phyloP scores from a whole-genome alignment of 805 yeast genomes.

The Tetrapisispora nanseiensis region DNA sequence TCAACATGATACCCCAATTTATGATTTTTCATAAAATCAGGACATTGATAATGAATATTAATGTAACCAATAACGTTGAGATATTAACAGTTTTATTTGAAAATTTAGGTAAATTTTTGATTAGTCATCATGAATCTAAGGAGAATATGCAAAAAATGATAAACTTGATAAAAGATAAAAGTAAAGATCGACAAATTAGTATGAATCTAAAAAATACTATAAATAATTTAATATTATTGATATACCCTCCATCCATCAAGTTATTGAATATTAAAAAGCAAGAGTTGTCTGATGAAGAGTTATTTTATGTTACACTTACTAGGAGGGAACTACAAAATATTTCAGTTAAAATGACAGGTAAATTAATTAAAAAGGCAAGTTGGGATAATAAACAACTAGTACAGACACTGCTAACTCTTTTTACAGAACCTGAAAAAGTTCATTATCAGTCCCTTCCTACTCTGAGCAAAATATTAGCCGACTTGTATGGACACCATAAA shows the following conservation, averaged over 20 bases:
- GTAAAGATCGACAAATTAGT: constrained; percentile 40
- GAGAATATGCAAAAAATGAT: constrained; percentile 57
- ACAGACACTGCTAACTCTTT: constrained; percentile 32
- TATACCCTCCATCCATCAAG: constrained; percentile 46
- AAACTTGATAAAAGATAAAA: constrained; percentile 40
- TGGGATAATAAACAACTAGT: constrained; percentile 34
- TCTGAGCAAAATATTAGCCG: constrained; percentile 41
- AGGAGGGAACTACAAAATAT: constrained; percentile 39
- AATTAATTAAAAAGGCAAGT: constrained; percentile 36
- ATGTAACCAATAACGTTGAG: constrained; percentile 54
- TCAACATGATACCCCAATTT: constrained; percentile 61
- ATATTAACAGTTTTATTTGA: constrained; percentile 63
- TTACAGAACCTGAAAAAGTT: constrained; percentile 52
- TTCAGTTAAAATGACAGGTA: constrained; percentile 30
- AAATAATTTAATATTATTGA: constrained; percentile 41
- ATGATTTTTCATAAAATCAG: constrained; percentile 66
- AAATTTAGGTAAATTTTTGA: constrained; percentile 55
- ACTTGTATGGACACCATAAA: constrained; percentile 29
- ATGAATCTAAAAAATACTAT: constrained; percentile 50
- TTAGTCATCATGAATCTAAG: constrained; percentile 46
- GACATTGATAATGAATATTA: constrained; percentile 42
- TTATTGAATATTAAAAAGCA: constrained; percentile 22
- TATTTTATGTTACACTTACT: constrained; percentile 41
- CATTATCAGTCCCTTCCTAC: constrained; percentile 44
- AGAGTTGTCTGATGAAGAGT: constrained; percentile 35